phyloP scores from a whole-genome alignment of 352 stramenopile species.

The Globisporangium paddicum region DNA sequence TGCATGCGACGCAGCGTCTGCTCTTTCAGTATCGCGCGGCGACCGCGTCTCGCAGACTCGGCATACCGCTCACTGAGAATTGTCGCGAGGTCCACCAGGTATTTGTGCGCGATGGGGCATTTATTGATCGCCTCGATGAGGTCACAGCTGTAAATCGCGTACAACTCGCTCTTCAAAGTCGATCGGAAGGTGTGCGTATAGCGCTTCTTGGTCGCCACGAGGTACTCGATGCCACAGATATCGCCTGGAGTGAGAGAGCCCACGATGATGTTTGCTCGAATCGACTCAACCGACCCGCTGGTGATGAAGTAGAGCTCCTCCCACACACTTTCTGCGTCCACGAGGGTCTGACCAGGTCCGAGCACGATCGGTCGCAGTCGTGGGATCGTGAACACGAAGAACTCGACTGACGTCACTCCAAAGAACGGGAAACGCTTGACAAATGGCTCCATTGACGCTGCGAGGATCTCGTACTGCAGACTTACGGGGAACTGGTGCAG shows the following conservation, averaged over 20 bases:
- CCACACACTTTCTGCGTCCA: slow-evolving; percentile 77
- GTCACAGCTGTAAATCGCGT: slow-evolving; percentile 59
- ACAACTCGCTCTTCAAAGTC: slow-evolving; percentile 60
- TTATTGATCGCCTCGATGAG: slow-evolving; percentile 51
- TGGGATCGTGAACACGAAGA: slow-evolving; percentile 67
- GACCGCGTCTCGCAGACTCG: slow-evolving; percentile 45
- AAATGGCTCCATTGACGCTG: slow-evolving; percentile 70
- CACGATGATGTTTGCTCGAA: slow-evolving; percentile 55
- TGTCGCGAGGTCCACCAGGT: slow-evolving; percentile 52
- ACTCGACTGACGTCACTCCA: slow-evolving; percentile 66
- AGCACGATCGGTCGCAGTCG: slow-evolving; percentile 59
- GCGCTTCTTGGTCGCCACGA: slow-evolving; percentile 41
- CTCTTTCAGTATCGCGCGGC: slow-evolving; percentile 36
- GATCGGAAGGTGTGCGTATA: slow-evolving; percentile 70
- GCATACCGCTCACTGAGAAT: slow-evolving; percentile 58
- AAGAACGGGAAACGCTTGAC: slow-evolving; percentile 78
- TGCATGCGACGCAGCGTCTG: slow-evolving; percentile 10
- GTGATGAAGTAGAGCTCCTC: slow-evolving; percentile 79
- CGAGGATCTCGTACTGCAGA: slow-evolving; percentile 76
- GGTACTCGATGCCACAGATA: slow-evolving; percentile 76
- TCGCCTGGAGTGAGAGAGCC: slow-evolving; percentile 53
- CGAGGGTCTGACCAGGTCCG: slow-evolving; percentile 47
- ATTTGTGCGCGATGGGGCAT: slow-evolving; percentile 60
- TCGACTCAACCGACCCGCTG: slow-evolving; percentile 44
- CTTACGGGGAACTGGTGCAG: slow-evolving; percentile 63